Percentiles rank a stretch among this genome's conserved stretches.
Evolutionary conservation across 176 grass and related monocot species (phyloP).

Genomic region (Hordeum marinum): DNA sequence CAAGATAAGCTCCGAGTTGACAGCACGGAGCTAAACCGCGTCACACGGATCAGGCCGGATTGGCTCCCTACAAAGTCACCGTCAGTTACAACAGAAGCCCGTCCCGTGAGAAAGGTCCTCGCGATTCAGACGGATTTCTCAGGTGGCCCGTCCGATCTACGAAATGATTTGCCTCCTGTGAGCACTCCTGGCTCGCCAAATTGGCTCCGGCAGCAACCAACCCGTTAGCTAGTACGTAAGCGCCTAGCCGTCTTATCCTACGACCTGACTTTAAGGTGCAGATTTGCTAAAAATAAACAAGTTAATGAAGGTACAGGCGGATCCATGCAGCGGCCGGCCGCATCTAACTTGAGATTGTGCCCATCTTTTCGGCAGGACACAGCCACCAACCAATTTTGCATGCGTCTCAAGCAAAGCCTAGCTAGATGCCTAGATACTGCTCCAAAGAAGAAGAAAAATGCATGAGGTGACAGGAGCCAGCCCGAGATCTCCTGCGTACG

Average conservation of each 20-base stretch:
- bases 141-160: background rate
- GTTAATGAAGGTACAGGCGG: background rate
- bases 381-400: background rate
- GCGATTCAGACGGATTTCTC: too few relatives aligned
- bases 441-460: background rate
- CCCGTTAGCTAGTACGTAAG: background rate
- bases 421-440: background rate
- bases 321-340: background rate
- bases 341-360: background rate
- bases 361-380: background rate
- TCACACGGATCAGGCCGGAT: background rate
- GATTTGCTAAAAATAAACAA: background rate
- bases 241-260: background rate
- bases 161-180: background rate
- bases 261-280: conserved; percentile 3
- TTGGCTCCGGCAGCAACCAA: background rate
- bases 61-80: background rate
- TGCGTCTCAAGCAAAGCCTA: background rate
- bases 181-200: background rate
- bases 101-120: too few relatives aligned
- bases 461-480: background rate
- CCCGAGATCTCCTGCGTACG: background rate
- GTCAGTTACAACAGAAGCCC: too few relatives aligned
- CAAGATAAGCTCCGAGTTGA: background rate
- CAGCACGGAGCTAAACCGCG: background rate